phyloP scores from a whole-genome alignment of 2,329 filamentous ascomycete species.

The Blumeria graminis region DNA sequence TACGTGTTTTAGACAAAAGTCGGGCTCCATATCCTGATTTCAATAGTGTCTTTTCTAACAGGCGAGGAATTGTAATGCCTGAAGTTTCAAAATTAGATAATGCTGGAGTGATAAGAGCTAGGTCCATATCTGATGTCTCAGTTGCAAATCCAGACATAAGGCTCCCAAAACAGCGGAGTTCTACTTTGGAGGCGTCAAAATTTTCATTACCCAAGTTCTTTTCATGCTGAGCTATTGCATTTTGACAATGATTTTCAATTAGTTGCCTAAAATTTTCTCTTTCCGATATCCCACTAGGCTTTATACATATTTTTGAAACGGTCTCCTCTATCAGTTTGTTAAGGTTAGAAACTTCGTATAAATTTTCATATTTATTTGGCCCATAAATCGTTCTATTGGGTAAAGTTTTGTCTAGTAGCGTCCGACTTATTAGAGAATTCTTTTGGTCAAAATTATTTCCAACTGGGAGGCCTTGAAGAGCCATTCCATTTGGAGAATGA shows the following conservation, averaged over 20 bases:
- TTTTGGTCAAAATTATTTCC: too few relatives aligned
- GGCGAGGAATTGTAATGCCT: slow-evolving; percentile 40
- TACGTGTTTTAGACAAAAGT: slow-evolving; percentile 51
- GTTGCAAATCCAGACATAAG: slow-evolving; percentile 68
- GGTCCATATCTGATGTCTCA: slow-evolving; percentile 74
- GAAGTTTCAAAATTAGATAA: slow-evolving; percentile 28
- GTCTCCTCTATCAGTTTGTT: slow-evolving; percentile 21
- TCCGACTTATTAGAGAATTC: too few relatives aligned
- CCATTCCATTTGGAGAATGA: too few relatives aligned
- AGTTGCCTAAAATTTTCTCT: slow-evolving; percentile 46
- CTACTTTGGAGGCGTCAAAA: slow-evolving; percentile 32
- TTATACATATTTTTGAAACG: slow-evolving; percentile 27
- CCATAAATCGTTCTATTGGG: too few relatives aligned
- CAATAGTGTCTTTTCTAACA: slow-evolving; percentile 53
- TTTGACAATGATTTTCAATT: slow-evolving; percentile 39
- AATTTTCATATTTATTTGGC: slow-evolving; percentile 16
- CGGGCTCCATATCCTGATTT: slow-evolving; percentile 50
- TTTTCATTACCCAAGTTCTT: slow-evolving; percentile 17
- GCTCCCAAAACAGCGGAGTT: slow-evolving; percentile 59
- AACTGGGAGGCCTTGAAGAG: too few relatives aligned
- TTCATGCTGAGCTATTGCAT: slow-evolving; percentile 31
- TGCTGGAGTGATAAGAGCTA: slow-evolving; percentile 46
- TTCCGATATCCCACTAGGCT: slow-evolving; percentile 32
- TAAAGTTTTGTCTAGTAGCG: too few relatives aligned
- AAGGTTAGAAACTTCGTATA: slow-evolving; percentile 24